Percentiles rank a stretch among this genome's conserved stretches.
phyloP scores from a whole-genome alignment of 805 yeast species.

The Grigorovia humatica region DNA sequence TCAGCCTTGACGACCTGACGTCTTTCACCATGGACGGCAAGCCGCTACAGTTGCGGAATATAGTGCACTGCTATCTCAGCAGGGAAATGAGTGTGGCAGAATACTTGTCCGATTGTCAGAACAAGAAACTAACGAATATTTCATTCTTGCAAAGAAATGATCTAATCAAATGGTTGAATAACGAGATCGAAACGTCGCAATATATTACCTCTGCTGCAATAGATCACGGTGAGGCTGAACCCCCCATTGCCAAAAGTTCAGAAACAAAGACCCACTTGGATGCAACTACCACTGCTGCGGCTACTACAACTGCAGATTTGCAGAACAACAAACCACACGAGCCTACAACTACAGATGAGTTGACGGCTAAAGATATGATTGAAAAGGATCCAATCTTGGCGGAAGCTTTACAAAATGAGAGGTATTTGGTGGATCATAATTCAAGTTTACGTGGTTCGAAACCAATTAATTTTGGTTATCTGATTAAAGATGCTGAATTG shows the following conservation, averaged over 20 bases:
- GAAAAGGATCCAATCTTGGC: slow-evolving; percentile 27
- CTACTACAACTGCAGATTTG: too few relatives aligned
- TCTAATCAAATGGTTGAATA: slow-evolving; percentile 69
- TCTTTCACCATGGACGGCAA: slow-evolving; percentile 43
- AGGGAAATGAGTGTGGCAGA: slow-evolving; percentile 70
- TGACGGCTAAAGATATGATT: neutral
- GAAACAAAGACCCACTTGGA: too few relatives aligned
- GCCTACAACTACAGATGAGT: too few relatives aligned
- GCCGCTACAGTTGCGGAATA: slow-evolving; percentile 44
- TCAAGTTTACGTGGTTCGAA: slow-evolving; percentile 57
- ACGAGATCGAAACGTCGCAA: slow-evolving; percentile 50
- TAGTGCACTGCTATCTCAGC: slow-evolving; percentile 69
- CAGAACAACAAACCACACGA: too few relatives aligned
- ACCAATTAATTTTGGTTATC: slow-evolving; percentile 54
- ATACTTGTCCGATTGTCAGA: slow-evolving; percentile 64
- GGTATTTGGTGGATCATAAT: slow-evolving; percentile 47
- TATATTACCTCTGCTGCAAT: slow-evolving; percentile 30
- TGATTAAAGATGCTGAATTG: slow-evolving; percentile 55
- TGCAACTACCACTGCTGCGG: too few relatives aligned
- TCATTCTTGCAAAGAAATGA: slow-evolving; percentile 81
- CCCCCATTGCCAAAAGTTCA: too few relatives aligned
- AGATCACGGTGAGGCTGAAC: neutral
- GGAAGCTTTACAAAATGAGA: slow-evolving; percentile 31
- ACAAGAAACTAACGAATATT: slow-evolving; percentile 53
- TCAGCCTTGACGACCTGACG: slow-evolving; percentile 29